These are phyloP conservation scores for Lolium rigidum DNA, from an alignment of 176 grass and related monocot species.

Conservation along the genomic window DNA sequence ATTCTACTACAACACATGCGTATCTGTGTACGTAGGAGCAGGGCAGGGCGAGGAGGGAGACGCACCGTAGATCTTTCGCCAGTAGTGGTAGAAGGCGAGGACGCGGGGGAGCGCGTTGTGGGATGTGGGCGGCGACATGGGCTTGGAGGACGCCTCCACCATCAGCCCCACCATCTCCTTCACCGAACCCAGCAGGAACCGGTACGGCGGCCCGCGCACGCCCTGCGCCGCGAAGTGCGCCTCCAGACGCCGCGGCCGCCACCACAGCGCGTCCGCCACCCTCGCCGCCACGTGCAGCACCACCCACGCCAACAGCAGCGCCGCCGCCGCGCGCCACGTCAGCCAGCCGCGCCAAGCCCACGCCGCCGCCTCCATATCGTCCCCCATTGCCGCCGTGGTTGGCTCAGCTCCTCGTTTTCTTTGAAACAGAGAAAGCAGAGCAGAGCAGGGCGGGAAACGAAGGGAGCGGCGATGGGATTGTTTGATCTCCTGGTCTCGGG, in stretches of 20 bases:
- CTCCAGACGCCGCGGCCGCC: constrained; percentile 70
- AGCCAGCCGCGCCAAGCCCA: constrained; percentile 43
- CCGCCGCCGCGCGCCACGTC: constrained; percentile 34
- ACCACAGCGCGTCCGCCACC: constrained; percentile 78
- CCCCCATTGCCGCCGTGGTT: constrained; percentile 22
- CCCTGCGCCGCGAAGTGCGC: constrained; percentile 82
- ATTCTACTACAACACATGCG: neutral
- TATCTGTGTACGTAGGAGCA: no score
- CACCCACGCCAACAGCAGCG: constrained; percentile 43
- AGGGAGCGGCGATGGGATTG: neutral
- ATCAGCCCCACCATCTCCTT: constrained; percentile 86
- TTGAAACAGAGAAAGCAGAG: constrained; percentile 33
- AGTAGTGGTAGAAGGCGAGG: constrained; percentile 94
- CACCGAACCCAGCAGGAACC: constrained; percentile 69
- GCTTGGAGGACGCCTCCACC: constrained; percentile 72
- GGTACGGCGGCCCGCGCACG: constrained; percentile 73
- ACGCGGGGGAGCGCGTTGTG: constrained; percentile 89
- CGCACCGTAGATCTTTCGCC: constrained; percentile 91
- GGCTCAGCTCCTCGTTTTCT: neutral
- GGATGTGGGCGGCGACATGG: constrained; percentile 74
- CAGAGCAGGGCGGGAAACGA: constrained; percentile 10
- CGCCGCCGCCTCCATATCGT: constrained; percentile 30
- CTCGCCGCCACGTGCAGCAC: constrained; percentile 51
- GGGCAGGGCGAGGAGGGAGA: neutral
- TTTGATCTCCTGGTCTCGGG: constrained; percentile 12